Evolutionary conservation across 2,329 filamentous ascomycete genomes (phyloP), one percentile per base, ranked within the genome.

Genomic region (Fusarium sp.): DNA sequence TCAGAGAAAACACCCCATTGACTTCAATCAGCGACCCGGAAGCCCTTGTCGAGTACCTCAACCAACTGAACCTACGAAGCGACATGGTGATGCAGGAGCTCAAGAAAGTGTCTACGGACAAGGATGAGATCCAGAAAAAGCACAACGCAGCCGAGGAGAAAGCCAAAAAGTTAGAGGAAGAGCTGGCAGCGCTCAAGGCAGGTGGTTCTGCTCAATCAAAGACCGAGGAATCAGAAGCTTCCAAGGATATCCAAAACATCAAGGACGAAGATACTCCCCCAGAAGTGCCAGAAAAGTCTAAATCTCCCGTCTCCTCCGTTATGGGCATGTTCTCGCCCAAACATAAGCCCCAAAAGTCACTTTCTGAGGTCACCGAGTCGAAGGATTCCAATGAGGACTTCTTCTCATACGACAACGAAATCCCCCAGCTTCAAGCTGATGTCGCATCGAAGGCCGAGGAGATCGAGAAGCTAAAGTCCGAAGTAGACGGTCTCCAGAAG

Each of bases 51-150:
- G 95, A 98, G 78, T 99, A 97, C 75, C 84, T 99, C 27, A 93
- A 91, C 71, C 93, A 97, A 78, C 81, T 97, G 40, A 95, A 90
- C 64, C 79, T 94, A 53, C 95, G 96, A 75, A 90, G 90, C 41
- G 93, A 97, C 73, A 96, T 99, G 92, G 90, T 97, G 4, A 90
- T 96, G 87, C 92, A 97, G 45, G 96, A 99, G 79, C 83, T 97
- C 57, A 97, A 96, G 80, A 86, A 93, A 14, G 89, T 98, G 0
- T 91, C 93, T 0, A 86, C 87, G 5, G 94, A 98, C 75, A 90
- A 92, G 61, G 93, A 97, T 63, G 87, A 89, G 17, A 84, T 92
- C 63, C 95, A 93, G 77, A 92, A 90, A 79, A 93, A 92, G 77
- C 81, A 89, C 3, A 88, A 91, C n/a, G 87, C 90, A 48, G 83